Percentiles rank a stretch among this genome's conserved stretches.
phyloP scores from a whole-genome alignment of 192 early-diverging fungal genomes.

The Coemansia guatemalensis region DNA sequence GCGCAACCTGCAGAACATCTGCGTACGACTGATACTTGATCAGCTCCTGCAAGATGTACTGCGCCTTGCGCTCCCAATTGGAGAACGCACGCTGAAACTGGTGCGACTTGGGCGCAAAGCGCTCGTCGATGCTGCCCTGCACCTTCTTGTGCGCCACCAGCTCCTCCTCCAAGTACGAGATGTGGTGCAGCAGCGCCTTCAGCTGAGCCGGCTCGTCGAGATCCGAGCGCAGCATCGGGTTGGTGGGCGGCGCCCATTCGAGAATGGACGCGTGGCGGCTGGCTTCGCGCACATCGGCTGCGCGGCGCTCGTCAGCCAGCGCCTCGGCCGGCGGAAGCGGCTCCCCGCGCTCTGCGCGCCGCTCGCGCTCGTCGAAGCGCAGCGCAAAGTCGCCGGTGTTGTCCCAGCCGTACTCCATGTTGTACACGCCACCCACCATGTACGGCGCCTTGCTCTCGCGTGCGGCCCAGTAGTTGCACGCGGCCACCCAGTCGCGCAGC shows the following conservation, averaged over 20 bases:
- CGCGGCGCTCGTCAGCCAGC: conserved; percentile 40
- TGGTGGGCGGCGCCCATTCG: conserved; percentile 55
- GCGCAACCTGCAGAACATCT: conserved; percentile 68
- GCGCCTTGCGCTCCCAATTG: conserved; percentile 80
- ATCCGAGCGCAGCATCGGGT: conserved; percentile 55
- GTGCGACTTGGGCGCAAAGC: conserved; percentile 61
- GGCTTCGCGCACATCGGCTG: conserved; percentile 43
- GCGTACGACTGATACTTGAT: conserved; percentile 82
- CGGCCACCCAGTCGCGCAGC: conserved; percentile 80
- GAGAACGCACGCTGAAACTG: conserved; percentile 66
- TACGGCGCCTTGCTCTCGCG: conserved; percentile 85
- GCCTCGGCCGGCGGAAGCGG: conserved; percentile 22
- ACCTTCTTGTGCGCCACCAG: conserved; percentile 70
- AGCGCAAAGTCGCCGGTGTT: conserved; percentile 53
- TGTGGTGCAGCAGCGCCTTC: conserved; percentile 63
- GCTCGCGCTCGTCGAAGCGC: conserved; percentile 50
- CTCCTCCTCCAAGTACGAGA: conserved; percentile 63
- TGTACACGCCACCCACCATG: conserved; percentile 81
- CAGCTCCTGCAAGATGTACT: conserved; percentile 76
- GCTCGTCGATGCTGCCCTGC: conserved; percentile 50
- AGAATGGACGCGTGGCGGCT: conserved; percentile 41
- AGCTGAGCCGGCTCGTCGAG: conserved; percentile 59
- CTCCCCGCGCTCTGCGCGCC: conserved; percentile 43
- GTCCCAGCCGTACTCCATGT: conserved; percentile 95
- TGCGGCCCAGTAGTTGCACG: conserved; percentile 95